Base-by-base conservation (phyloP, 768 basidiomycete genomes). In the Baorangia bicolor region DNA sequence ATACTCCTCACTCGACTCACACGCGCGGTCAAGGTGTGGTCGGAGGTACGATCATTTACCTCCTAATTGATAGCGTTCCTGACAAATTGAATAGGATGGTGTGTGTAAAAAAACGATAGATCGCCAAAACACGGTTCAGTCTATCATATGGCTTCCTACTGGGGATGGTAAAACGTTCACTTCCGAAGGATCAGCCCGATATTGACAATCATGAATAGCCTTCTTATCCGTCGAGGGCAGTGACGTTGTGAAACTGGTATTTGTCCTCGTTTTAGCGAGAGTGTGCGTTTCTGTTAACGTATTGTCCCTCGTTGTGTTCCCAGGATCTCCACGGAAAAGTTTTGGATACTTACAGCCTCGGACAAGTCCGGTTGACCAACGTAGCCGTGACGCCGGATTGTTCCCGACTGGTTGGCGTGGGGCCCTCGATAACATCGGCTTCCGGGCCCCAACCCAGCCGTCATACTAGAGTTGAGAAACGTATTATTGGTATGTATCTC, bases 11-110 rank as follows among this genome's bases (percentile, higher is more conserved):
- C 81, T 30, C 79, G 80, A 61, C 73, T 80, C 51, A 74, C 69
- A 51, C 78, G 78, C 33, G 75, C 74, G 41, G 71, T 82, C 54
- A 83, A 83, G 64, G 70, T 82, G 49, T 82, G 81, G 81, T 77
- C 73, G 5, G 77, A 78, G 67, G 80, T 80, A 51, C 47, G 71
- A 63, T 42, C 51, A 33, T 39, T 48, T 40, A 21, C 54, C 23
- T 28, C 49, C 27, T 4, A 23, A 34, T 47, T n/a, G 40, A 50
- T 43, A 50, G 39, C n/a, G 27, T 49, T 21, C 55, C 46, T 57
- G 47, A 59, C 35, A 37, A 50, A 51, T 51, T 11, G 38, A 12
- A 34, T 47, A 82, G 80, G 75, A 79, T 20, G 81, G 82, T 41
- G 78, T 82, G 42, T 80, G 80, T 62, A 74, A 64, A 55, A 75